A percentile compares a stretch with the other conserved stretches of the same genome.
phyloP scores from a whole-genome alignment of 2,329 filamentous ascomycete species.

The Gaeumannomyces sp. region DNA sequence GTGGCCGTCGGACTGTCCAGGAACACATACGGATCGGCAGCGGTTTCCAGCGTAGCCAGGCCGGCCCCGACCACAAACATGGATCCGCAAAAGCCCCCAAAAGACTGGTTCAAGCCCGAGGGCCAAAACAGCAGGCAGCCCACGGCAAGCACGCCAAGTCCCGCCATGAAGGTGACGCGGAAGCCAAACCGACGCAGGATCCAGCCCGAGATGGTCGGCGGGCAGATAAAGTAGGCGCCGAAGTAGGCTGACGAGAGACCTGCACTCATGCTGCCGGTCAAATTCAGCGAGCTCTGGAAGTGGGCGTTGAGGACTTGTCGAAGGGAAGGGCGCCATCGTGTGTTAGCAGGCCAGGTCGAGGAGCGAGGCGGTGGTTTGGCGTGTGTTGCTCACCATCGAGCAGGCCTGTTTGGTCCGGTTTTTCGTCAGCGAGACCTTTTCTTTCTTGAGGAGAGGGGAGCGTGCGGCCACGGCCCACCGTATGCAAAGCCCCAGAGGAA shows the following conservation, averaged over 20 bases:
- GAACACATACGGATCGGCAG: constrained; percentile 42
- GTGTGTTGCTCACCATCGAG: constrained; percentile 21
- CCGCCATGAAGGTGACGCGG: constrained; percentile 61
- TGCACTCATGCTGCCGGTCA: constrained; percentile 36
- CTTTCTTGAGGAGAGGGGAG: too few species aligned
- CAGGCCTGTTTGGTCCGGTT: constrained; percentile 16
- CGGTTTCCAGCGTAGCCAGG: constrained; percentile 49
- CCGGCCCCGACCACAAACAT: constrained; percentile 40
- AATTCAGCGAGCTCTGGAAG: constrained; percentile 40
- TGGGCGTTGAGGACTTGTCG: constrained; percentile 40
- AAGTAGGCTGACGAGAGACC: constrained; percentile 48
- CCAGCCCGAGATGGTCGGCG: constrained; percentile 35
- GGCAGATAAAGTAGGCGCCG: constrained; percentile 34
- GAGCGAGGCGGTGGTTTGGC: not conserved
- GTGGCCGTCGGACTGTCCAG: not conserved
- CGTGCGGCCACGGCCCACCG: constrained; percentile 7
- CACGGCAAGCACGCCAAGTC: constrained; percentile 47
- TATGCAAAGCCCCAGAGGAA: constrained; percentile 32
- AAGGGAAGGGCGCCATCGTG: not conserved
- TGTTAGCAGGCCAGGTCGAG: not conserved
- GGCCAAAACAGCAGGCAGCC: constrained; percentile 56
- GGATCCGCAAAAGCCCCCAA: constrained; percentile 54
- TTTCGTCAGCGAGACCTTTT: not conserved
- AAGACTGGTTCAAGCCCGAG: constrained; percentile 45
- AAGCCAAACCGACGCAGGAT: constrained; percentile 61